Percentiles rank a stretch among this genome's conserved stretches.
These are phyloP conservation scores for Solanum neorickii DNA, from an alignment of 257 asterid genomes.

Conservation along the genomic window DNA sequence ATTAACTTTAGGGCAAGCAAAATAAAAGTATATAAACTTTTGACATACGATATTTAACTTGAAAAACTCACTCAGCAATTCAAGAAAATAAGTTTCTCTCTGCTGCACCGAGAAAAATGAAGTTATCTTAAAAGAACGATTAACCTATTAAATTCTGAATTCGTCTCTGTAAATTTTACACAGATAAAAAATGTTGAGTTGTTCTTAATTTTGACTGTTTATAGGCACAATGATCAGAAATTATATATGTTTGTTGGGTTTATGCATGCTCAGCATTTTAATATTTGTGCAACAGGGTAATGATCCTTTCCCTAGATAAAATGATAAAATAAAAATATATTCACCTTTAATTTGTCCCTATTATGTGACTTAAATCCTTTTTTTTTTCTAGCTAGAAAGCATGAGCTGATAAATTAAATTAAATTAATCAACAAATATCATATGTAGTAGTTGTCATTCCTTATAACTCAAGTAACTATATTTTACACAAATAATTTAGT, in stretches of 20 bases:
- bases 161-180: accelerated
- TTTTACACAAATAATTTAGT: not conserved
- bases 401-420: not conserved
- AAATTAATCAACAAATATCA: not conserved
- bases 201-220: not conserved
- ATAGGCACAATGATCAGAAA: constrained; percentile 7
- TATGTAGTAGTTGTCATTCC: not conserved
- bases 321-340: not conserved
- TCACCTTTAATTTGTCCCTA: not conserved
- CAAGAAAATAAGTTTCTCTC: no score
- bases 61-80: not conserved
- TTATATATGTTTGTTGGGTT: constrained; percentile 3
- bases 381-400: not conserved
- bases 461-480: not conserved
- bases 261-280: constrained; percentile 14
- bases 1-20: not conserved
- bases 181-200: not conserved
- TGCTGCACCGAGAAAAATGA: accelerated
- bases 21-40: not conserved
- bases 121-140: no score
- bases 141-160: not conserved
- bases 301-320: not conserved
- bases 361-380: not conserved
- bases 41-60: not conserved
- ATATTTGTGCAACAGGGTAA: not conserved